phyloP scores from a whole-genome alignment of 352 stramenopile genomes.

The Phytophthora citrophthora region DNA sequence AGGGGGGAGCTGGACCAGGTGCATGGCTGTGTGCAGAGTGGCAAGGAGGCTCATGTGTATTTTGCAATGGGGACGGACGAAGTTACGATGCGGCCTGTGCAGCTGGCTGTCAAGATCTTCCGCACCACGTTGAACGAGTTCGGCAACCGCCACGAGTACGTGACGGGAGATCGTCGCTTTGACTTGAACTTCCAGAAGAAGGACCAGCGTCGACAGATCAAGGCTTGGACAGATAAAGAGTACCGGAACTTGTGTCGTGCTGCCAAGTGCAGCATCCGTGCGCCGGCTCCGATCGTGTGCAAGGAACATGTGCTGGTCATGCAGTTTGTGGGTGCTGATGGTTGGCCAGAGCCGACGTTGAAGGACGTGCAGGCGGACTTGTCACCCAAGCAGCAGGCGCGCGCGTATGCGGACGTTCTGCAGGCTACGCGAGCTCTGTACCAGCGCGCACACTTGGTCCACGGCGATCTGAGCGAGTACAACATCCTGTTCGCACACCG shows the following conservation, averaged over 20 bases:
- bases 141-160: conserved; percentile 81
- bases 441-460: conserved; percentile 61
- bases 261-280: conserved; percentile 50
- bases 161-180: conserved; percentile 81
- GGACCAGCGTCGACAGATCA: conserved; percentile 66
- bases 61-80: conserved; percentile 66
- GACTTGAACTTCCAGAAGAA: conserved; percentile 82
- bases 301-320: conserved; percentile 81
- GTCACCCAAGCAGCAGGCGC: conserved; percentile 57
- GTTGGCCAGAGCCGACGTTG: conserved; percentile 68
- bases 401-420: conserved; percentile 65
- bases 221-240: conserved; percentile 81
- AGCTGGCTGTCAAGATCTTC: conserved; percentile 83
- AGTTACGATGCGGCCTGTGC: conserved; percentile 40
- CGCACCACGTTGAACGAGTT: conserved; percentile 87
- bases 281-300: conserved; percentile 49
- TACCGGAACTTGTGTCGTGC: conserved; percentile 69
- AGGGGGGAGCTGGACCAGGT: conserved; percentile 71
- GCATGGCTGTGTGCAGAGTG: conserved; percentile 76
- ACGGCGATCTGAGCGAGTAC: conserved; percentile 86
- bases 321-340: conserved; percentile 67
- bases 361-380: conserved; percentile 57
- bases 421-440: conserved; percentile 54
- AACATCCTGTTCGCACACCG: conserved; percentile 85
- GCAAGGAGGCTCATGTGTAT: conserved; percentile 87